Conservation (phyloP, 768 basidiomycete genomes). For the Naganishia antarctica region DNA sequence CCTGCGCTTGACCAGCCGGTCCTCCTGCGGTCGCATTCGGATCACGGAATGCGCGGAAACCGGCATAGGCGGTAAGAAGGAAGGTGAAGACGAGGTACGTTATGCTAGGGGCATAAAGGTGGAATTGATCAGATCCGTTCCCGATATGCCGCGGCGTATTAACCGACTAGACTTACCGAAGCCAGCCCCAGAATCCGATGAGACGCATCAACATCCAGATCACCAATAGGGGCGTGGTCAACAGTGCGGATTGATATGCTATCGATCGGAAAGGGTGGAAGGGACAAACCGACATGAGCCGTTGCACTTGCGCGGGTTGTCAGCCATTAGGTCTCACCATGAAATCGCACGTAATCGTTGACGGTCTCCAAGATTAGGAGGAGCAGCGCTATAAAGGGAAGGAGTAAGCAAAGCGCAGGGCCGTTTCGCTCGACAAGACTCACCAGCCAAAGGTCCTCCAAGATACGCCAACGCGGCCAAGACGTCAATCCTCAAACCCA, state of each 20-base stretch:
- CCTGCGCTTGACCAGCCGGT: conserved; percentile 52
- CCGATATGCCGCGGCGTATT: not conserved
- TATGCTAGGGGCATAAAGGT: conserved; percentile 38
- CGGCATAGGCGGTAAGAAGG: conserved; percentile 55
- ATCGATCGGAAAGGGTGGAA: not conserved
- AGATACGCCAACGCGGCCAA: conserved; percentile 64
- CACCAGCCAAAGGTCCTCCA: conserved; percentile 69
- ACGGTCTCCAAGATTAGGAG: conserved; percentile 70
- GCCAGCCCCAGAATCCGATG: conserved; percentile 57
- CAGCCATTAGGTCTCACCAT: no score
- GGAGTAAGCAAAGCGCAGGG: not conserved
- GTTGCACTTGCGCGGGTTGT: no score
- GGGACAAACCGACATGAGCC: conserved; percentile 5
- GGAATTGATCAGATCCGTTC: not conserved
- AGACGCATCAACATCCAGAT: conserved; percentile 57
- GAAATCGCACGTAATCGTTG: conserved; percentile 72
- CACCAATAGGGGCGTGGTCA: conserved; percentile 61
- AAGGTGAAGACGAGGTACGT: conserved; percentile 55
- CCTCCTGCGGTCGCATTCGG: conserved; percentile 53
- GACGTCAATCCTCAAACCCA: conserved; percentile 64
- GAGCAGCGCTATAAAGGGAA: conserved; percentile 54
- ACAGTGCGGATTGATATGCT: conserved; percentile 75
- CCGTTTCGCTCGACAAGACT: conserved; percentile 34
- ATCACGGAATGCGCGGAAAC: conserved; percentile 51
- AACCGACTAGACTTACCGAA: conserved; percentile 39